phyloP scores from a whole-genome alignment of 2,329 filamentous ascomycete species.

The Allantophomopsis lycopodina region DNA sequence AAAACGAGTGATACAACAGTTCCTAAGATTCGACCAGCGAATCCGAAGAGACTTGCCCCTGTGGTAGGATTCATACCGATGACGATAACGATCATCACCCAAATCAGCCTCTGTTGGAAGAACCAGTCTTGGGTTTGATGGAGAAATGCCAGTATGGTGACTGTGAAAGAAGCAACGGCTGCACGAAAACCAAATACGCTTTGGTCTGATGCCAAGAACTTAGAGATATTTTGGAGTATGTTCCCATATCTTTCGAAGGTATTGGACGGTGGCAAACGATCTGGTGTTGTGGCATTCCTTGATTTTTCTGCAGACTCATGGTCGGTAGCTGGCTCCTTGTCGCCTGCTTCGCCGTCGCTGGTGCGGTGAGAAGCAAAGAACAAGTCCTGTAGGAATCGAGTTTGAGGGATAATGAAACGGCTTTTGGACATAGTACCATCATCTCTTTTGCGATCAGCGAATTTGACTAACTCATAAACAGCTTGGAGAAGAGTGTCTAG shows the following conservation, averaged over 20 bases:
- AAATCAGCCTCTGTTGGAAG: constrained; percentile 52
- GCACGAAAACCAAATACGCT: constrained; percentile 56
- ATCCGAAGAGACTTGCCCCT: constrained; percentile 54
- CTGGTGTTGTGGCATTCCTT: constrained; percentile 44
- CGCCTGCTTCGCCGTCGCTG: constrained; percentile 34
- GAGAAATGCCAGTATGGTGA: constrained; percentile 52
- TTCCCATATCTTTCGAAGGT: constrained; percentile 46
- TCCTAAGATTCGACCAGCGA: constrained; percentile 48
- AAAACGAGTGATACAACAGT: constrained; percentile 50
- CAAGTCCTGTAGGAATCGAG: constrained; percentile 50
- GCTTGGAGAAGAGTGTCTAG: constrained; percentile 40
- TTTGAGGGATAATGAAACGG: constrained; percentile 47
- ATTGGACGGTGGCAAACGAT: constrained; percentile 53
- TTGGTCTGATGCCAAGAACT: constrained; percentile 45
- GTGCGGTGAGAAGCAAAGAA: constrained; percentile 35
- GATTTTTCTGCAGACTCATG: constrained; percentile 26
- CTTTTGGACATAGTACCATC: constrained; percentile 48
- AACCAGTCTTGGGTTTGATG: constrained; percentile 53
- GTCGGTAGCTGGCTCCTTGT: not conserved
- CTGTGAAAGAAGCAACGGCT: constrained; percentile 56
- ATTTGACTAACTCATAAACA: constrained; percentile 47
- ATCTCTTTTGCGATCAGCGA: constrained; percentile 43
- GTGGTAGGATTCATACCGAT: constrained; percentile 27
- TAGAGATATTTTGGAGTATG: constrained; percentile 36
- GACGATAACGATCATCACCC: constrained; percentile 53